phyloP scores from a whole-genome alignment of 192 early-diverging fungal species.

The Coemansia sp. region DNA sequence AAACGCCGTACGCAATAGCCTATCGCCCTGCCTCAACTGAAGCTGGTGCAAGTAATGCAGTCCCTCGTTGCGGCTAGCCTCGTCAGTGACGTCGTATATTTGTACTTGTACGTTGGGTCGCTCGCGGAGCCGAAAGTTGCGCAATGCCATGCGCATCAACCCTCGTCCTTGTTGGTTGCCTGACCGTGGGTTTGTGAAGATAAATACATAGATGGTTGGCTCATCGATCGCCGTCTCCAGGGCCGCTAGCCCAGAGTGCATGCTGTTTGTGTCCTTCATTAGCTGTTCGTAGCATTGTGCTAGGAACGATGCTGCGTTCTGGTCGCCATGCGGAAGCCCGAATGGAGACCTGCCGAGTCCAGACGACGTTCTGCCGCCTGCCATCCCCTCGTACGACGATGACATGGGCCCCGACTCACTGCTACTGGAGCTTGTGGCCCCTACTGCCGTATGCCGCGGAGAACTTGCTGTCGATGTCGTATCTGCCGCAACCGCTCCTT shows the following conservation, averaged over 20 bases:
- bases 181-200: conserved; percentile 75
- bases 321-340: conserved; percentile 25
- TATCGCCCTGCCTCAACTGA: conserved; percentile 54
- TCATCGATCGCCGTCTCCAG: conserved; percentile 29
- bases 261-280: conserved; percentile 34
- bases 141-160: conserved; percentile 63
- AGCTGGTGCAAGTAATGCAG: conserved; percentile 63
- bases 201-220: conserved; percentile 68
- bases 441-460: conserved; percentile 6
- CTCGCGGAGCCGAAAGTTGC: conserved; percentile 68
- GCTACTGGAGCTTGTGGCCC: neutral
- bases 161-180: conserved; percentile 70
- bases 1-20: conserved; percentile 47
- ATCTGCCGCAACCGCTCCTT: neutral
- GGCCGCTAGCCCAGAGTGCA: conserved; percentile 27
- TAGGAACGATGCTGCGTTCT: conserved; percentile 36
- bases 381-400: conserved; percentile 18
- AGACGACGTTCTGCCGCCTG: neutral
- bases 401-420: conserved; percentile 14
- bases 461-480: conserved; percentile 1
- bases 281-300: conserved; percentile 52
- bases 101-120: conserved; percentile 72
- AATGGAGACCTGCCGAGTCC: conserved; percentile 43
- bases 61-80: conserved; percentile 59
- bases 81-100: conserved; percentile 70